Conservation (phyloP, 1,139 yeast genomes). For the Geotrichum restrictum region DNA sequence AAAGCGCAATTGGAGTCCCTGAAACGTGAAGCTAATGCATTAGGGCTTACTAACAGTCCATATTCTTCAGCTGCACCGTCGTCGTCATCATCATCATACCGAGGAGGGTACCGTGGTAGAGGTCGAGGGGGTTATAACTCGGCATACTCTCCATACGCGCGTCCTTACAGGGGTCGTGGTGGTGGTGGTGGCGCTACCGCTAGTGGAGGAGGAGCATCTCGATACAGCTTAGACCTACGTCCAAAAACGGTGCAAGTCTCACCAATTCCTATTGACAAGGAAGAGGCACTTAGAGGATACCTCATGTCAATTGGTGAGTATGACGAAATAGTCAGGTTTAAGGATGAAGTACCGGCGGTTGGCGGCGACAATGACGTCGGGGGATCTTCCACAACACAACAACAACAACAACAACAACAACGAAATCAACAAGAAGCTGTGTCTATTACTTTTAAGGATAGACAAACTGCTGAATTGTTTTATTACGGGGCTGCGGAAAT, state of each 20-base stretch:
- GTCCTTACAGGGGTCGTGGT: constrained; percentile 26
- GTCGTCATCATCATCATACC: constrained; percentile 24
- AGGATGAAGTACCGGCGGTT: too few species aligned
- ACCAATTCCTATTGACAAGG: constrained; percentile 34
- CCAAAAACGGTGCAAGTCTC: constrained; percentile 40
- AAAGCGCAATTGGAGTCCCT: constrained; percentile 36
- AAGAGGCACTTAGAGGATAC: constrained; percentile 33
- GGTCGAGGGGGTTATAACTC: constrained; percentile 28
- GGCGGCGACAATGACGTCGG: too few species aligned
- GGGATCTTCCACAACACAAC: too few species aligned
- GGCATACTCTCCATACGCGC: constrained; percentile 26
- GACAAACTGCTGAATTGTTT: constrained; percentile 44
- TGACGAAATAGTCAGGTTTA: constrained; percentile 24
- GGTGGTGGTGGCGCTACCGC: constrained; percentile 24
- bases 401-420: too few species aligned
- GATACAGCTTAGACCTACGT: constrained; percentile 40
- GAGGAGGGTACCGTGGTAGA: constrained; percentile 20
- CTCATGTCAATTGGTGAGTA: constrained; percentile 27
- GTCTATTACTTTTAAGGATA: constrained; percentile 40
- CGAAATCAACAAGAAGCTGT: too few species aligned
- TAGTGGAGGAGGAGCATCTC: constrained; percentile 21
- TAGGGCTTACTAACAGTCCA: constrained; percentile 27
- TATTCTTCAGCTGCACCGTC: too few species aligned
- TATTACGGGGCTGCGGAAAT: constrained; percentile 31
- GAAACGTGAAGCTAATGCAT: constrained; percentile 37